A percentile compares a stretch with the other conserved stretches of the same genome.
phyloP scores from a whole-genome alignment of 2,329 filamentous ascomycete species.

The Fusarium sp. region DNA sequence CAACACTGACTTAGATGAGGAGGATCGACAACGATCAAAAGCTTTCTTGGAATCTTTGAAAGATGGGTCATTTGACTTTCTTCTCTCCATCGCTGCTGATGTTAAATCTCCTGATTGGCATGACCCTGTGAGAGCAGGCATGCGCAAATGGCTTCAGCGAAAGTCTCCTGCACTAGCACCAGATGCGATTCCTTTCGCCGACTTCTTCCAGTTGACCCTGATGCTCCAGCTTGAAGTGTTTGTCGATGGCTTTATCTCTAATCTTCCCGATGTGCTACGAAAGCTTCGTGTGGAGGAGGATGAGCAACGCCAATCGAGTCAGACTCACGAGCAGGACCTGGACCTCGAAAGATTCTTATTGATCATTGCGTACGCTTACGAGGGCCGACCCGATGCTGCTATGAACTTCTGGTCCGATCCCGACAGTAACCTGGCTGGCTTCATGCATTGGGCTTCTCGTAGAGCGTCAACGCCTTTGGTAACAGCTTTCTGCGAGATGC shows the following conservation, averaged over 20 bases:
- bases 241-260: slow-evolving; percentile 91
- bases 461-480: slow-evolving; percentile 95
- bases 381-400: slow-evolving; percentile 84
- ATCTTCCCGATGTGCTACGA: slow-evolving; percentile 91
- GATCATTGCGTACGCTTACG: slow-evolving; percentile 91
- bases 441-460: slow-evolving; percentile 96
- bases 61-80: slow-evolving; percentile 92
- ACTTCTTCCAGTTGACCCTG: slow-evolving; percentile 76
- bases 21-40: slow-evolving; percentile 77
- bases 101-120: slow-evolving; percentile 86
- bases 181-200: slow-evolving; percentile 76
- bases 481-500: slow-evolving; percentile 95
- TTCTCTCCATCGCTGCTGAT: slow-evolving; percentile 86
- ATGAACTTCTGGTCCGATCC: slow-evolving; percentile 92
- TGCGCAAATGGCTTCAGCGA: slow-evolving; percentile 85
- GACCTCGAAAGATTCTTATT: slow-evolving; percentile 91
- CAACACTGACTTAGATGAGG: slow-evolving; percentile 74
- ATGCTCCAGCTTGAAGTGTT: slow-evolving; percentile 89
- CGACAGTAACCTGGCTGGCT: slow-evolving; percentile 93
- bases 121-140: slow-evolving; percentile 84
- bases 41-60: slow-evolving; percentile 82
- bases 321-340: slow-evolving; percentile 73
- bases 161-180: slow-evolving; percentile 77
- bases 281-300: slow-evolving; percentile 90
- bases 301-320: slow-evolving; percentile 79